Percentiles rank a stretch among this genome's conserved stretches.
These are phyloP conservation scores for Sistotremastrum niveocremeum DNA, from an alignment of 768 basidiomycete species.

Conservation along the genomic window DNA sequence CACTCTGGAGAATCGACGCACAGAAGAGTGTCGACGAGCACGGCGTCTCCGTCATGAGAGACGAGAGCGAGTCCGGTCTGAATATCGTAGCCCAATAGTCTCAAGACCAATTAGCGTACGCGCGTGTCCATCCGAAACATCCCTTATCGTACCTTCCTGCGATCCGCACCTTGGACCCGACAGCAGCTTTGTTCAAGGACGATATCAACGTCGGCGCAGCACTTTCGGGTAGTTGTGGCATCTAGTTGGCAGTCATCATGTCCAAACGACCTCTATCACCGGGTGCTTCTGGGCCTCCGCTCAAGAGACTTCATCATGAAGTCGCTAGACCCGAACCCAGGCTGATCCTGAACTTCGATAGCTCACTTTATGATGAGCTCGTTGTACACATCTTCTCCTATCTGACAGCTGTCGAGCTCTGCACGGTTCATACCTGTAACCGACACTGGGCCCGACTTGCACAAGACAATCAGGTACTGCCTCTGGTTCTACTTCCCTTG, in stretches of 20 bases:
- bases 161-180: constrained; percentile 42
- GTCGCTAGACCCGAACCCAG: constrained; percentile 5
- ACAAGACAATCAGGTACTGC: constrained; percentile 48
- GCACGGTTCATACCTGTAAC: constrained; percentile 45
- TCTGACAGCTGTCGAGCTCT: constrained; percentile 55
- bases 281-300: constrained; percentile 15
- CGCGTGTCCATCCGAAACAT: neutral
- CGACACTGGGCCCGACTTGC: constrained; percentile 56
- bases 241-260: neutral
- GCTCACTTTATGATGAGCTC: constrained; percentile 60
- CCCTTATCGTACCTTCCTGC: constrained; percentile 37
- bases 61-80: constrained; percentile 32
- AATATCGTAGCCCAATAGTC: constrained; percentile 45
- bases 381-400: constrained; percentile 61
- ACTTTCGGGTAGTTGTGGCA: neutral
- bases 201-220: constrained; percentile 27
- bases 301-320: constrained; percentile 34
- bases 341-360: constrained; percentile 30
- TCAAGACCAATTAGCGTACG: constrained; percentile 13
- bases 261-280: neutral
- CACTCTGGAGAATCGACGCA: constrained; percentile 34
- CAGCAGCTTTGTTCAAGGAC: constrained; percentile 23
- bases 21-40: constrained; percentile 45
- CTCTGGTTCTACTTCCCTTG: constrained; percentile 8
- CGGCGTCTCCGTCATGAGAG: constrained; percentile 32